Base-by-base conservation (phyloP, 129 eudicot species). In the Oenanthe sinensis region DNA sequence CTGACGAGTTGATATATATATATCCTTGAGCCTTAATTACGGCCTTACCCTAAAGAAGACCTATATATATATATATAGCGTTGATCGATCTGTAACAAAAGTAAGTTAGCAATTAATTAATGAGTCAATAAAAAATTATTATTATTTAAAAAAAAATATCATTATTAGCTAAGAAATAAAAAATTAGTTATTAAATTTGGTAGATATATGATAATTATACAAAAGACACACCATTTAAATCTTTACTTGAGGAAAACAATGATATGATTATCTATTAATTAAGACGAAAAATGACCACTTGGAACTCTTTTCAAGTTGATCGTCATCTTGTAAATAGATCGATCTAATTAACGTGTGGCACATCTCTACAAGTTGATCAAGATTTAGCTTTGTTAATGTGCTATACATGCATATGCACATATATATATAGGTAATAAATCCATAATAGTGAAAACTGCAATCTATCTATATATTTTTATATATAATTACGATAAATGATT, bases 301-400 rank as follows among this genome's bases (percentile, higher is more conserved):
- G 55, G 81, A 14, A 78, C 42, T 63, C 63, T 78, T 44, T 30
- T 30, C 44, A 15, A 78, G 71, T 15, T 22, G 81, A 78, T 67
- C 65, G 45, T 37, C 46, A 24, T 78, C 43, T 44, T 78, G 48
- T 75, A 67, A 67, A 44, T 67, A 78, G 81, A 78, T 78, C 81
- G 36, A 33, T 33, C 36, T 33, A 33, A 33, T 33, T 33, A 78
- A 78, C 49, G 60, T n/a, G 33, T 37, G 33, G 52, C 76, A 72
- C 76, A 44, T 14, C 55, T 19, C n/a, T 33, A 60, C 19, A 74
- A 45, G 60, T 46, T 74, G 24, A 74, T 74, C 43, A 74, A 74
- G 47, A 67, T 67, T 67, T 12, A 13, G 42, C 42, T 33, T 26
- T 39, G 42, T 39, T 14, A 67, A 30, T 65, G 17, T 28, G 17